phyloP scores from a whole-genome alignment of 768 basidiomycete genomes.

The Mycena pura region DNA sequence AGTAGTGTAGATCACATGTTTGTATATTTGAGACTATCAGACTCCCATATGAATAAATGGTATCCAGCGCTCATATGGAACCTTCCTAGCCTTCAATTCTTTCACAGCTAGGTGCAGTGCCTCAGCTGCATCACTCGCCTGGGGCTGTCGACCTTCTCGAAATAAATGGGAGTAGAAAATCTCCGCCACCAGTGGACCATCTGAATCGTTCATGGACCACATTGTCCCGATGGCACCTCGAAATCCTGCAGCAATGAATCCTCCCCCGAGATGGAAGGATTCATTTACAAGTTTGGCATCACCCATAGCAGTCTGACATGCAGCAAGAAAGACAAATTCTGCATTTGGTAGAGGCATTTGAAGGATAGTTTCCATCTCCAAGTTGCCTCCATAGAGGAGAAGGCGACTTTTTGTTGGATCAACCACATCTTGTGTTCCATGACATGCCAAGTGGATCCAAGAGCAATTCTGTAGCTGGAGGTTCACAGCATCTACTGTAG shows the following conservation, averaged over 20 bases:
- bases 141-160: background rate
- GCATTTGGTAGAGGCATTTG: background rate
- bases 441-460: background rate
- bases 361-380: background rate
- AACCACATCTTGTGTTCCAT: background rate
- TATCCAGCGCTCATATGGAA: background rate
- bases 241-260: background rate
- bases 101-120: background rate
- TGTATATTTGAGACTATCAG: no score
- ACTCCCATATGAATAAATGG: background rate
- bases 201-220: background rate
- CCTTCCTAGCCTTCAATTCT: background rate
- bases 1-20: no score
- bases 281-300: no score
- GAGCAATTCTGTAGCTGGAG: background rate
- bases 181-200: background rate
- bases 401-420: background rate
- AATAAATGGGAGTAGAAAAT: background rate
- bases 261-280: no score
- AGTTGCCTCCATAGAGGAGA: background rate
- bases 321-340: background rate
- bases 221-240: background rate
- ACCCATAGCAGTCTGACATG: background rate
- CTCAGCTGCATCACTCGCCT: no score
- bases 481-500: background rate